Base-by-base conservation (phyloP, 176 grass and related monocot genomes). In the Alopecurus myosuroides region DNA sequence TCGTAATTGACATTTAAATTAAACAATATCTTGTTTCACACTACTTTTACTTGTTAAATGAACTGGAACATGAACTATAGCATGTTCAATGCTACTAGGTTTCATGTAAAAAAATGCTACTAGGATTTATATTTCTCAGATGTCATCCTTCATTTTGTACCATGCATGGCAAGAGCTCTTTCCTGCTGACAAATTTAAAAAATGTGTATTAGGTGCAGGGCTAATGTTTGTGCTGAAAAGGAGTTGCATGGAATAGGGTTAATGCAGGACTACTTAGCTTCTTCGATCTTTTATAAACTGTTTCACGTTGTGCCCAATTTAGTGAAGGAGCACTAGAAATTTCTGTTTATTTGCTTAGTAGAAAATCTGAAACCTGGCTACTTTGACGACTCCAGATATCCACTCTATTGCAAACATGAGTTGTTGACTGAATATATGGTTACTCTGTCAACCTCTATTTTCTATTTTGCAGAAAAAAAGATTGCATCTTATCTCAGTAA, bases 401-500 rank as follows among this genome's bases (percentile, higher is more conserved):
- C 44, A 56, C 56, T 46, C 9, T 62, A 60, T 56, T 63, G 45
- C 29, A 60, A 48, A 75, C 70, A 48, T 81, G 28, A 17, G 41
- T 74, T 46, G 11, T 76, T 37, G 53, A 69, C 77, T 83, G 29
- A 35, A 49, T 88, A 49, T 83, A 20, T 64, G 39, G 48, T 84
- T 72, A 77, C 85, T 80, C 84, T 85, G 35, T 1, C 67, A 45
- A 74, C 55, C 49, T n/a, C 51, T 51, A 28, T 89, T 77, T 76
- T 78, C 4, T 70, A 1, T 93, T 84, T 85, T 87, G 75, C 85
- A 98, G 96, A 98, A 88, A 91, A 88, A 87, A 95, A 89, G 67
- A 93, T 95, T 73, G 91, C 96, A 30, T 88, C 85, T 41, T 98
- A 98, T 93, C 93, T 98, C 39, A 89, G 93, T 85, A 92, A 98